phyloP scores from a whole-genome alignment of 306 rosid genomes.

The Cicer judaicum region DNA sequence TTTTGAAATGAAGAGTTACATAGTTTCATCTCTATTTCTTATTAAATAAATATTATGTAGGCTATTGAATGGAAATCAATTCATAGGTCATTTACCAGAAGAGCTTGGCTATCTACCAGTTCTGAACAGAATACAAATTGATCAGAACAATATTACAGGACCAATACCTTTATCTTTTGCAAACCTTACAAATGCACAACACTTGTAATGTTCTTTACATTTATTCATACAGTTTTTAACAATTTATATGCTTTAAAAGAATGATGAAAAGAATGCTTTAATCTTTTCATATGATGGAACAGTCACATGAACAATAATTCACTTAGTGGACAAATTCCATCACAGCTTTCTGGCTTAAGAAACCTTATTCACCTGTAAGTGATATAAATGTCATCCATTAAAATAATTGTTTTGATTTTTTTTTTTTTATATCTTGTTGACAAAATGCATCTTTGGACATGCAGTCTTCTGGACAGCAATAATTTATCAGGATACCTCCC shows the following conservation, averaged over 20 bases:
- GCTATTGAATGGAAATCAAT: conserved; percentile 77
- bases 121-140: conserved; percentile 71
- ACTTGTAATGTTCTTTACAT: conserved; percentile 70
- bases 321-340: conserved; percentile 80
- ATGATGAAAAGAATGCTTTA: conserved; percentile 34
- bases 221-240: background rate
- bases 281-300: conserved; percentile 45
- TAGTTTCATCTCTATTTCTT: conserved; percentile 34
- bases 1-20: conserved; percentile 17
- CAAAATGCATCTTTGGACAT: conserved; percentile 27
- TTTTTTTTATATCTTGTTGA: conserved; percentile 37
- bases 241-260: background rate
- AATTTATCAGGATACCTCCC: conserved; percentile 86
- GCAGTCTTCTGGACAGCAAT: conserved; percentile 97
- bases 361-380: conserved; percentile 75
- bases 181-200: conserved; percentile 55
- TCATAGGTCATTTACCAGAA: conserved; percentile 72
- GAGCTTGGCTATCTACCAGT: conserved; percentile 79
- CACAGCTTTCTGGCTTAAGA: conserved; percentile 61
- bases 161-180: conserved; percentile 77
- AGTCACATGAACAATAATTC: conserved; percentile 99
- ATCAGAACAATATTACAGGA: conserved; percentile 75
- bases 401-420: background rate
- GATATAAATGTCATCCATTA: background rate
- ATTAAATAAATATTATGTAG: conserved; percentile 52